Evolutionary conservation across 352 stramenopile species (phyloP).

Genomic region (Paralagenidium karlingii): DNA sequence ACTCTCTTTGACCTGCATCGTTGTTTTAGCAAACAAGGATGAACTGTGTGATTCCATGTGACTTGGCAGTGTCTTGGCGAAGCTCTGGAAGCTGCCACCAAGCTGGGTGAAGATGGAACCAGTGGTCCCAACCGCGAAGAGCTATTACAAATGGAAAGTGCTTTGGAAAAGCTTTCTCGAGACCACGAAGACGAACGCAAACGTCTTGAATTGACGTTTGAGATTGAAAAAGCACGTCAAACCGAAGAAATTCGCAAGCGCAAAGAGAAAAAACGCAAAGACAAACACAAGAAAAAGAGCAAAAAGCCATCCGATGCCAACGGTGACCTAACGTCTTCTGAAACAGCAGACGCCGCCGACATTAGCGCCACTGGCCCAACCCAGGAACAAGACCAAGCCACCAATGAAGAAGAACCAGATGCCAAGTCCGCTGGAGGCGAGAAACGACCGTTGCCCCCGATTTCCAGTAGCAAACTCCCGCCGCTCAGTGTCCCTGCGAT

Average conservation of each 20-base stretch:
- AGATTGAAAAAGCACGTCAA: conserved; percentile 50
- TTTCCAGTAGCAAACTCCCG: conserved; percentile 9
- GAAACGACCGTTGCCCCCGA: too few relatives aligned
- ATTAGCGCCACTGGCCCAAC: too few relatives aligned
- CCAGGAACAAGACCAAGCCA: background rate
- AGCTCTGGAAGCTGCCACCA: too few relatives aligned
- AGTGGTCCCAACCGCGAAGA: too few relatives aligned
- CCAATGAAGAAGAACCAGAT: background rate
- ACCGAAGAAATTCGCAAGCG: conserved; percentile 50
- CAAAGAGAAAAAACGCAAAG: conserved; percentile 47
- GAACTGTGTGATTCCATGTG: too few relatives aligned
- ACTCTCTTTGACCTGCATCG: too few relatives aligned
- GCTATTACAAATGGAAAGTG: conserved; percentile 47
- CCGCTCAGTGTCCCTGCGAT: conserved; percentile 9
- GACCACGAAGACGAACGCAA: conserved; percentile 56
- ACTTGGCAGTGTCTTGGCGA: too few relatives aligned
- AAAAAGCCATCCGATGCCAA: conserved; percentile 9
- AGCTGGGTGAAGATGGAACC: too few relatives aligned
- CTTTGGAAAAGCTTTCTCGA: conserved; percentile 42
- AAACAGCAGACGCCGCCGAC: too few relatives aligned
- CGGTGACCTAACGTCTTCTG: too few relatives aligned
- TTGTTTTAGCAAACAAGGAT: too few relatives aligned
- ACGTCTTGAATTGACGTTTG: conserved; percentile 41
- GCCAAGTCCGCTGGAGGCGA: background rate
- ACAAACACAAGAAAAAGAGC: conserved; percentile 36